Conservation (phyloP, 2,329 filamentous ascomycete genomes). For the Xylogone sp. region DNA sequence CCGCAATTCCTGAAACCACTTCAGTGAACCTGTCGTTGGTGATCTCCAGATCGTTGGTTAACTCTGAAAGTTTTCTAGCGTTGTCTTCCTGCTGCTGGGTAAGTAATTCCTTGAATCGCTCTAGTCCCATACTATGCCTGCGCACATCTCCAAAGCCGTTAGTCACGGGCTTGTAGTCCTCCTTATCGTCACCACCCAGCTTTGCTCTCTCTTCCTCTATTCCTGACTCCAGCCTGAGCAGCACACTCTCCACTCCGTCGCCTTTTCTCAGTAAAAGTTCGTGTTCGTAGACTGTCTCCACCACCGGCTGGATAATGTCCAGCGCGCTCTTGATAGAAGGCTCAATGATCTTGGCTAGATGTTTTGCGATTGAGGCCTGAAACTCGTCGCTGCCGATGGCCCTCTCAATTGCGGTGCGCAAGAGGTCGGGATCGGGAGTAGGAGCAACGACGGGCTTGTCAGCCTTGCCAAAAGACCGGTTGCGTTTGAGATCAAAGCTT, state of each 20-base stretch:
- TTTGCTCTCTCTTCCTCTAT: neutral
- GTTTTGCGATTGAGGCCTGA: constrained; percentile 25
- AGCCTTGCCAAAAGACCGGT: constrained; percentile 12
- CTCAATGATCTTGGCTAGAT: constrained; percentile 25
- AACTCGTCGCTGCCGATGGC: constrained; percentile 25
- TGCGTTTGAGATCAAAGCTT: constrained; percentile 24
- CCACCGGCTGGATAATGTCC: constrained; percentile 28
- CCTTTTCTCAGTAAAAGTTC: constrained; percentile 26
- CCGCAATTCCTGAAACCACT: constrained; percentile 12
- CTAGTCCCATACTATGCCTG: neutral
- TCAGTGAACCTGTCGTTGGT: constrained; percentile 20
- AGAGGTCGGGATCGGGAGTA: constrained; percentile 20
- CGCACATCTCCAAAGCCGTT: neutral
- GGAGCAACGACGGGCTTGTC: constrained; percentile 11
- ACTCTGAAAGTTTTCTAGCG: constrained; percentile 17
- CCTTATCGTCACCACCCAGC: neutral
- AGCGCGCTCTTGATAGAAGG: constrained; percentile 27
- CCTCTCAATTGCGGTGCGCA: constrained; percentile 22
- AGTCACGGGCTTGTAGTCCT: neutral
- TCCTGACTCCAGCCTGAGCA: constrained; percentile 17
- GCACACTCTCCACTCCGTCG: constrained; percentile 24
- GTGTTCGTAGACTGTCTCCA: constrained; percentile 28
- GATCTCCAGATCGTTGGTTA: constrained; percentile 18
- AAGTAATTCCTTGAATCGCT: constrained; percentile 16
- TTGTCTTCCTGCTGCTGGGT: constrained; percentile 18